Evolutionary conservation across 805 yeast genomes (phyloP), one percentile per base, ranked within the genome.

Genomic region (Wickerhamomyces ciferrii): DNA sequence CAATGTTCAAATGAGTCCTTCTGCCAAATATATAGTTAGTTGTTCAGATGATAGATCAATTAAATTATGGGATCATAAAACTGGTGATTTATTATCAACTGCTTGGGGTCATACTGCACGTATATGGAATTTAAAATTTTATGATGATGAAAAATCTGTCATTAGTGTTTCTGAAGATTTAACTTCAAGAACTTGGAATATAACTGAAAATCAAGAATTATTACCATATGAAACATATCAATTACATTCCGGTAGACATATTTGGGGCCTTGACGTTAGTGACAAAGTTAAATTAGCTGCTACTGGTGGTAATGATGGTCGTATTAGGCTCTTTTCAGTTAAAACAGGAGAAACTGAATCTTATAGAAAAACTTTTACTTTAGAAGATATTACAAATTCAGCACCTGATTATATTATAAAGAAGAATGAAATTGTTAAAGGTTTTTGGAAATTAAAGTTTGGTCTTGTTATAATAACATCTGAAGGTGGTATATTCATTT

Each of bases 31-130:
- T 46, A 66, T 88, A 8, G 81, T 84, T 1, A 82, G 92, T 42
- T 94, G 99, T 61, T 92, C 98, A 0, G 98, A 94, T 63, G 99
- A 92, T 60, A 74, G 99, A 50, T 87, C 97, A 0, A 81, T 94
- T 45, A 84, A 82, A 47, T 61, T 92, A 6, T 90, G 90, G 83
- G 79, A 79, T 54, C 67, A 84, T 50, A 56, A 57, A 7, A 59
- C 76, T 1, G 92, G 95, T 1, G 55, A 66, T 11, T 65, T 81
- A 31, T 54, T 86, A 36, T 85, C 92, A 1, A 78, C 82, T 24
- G 97, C 96, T 0, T 94, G 97, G 97, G 99, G 98, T 14, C 99
- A 94, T 61, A 83, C 86, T 1, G 92, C 98, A 0, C 77, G 99
- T 60, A 91, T 94, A 37, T 94, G 99, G 99, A 76, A 78, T 39